A percentile compares a stretch with the other conserved stretches of the same genome.
Conservation (phyloP, 2,329 filamentous ascomycete species). For the Escovopsis sp. region DNA sequence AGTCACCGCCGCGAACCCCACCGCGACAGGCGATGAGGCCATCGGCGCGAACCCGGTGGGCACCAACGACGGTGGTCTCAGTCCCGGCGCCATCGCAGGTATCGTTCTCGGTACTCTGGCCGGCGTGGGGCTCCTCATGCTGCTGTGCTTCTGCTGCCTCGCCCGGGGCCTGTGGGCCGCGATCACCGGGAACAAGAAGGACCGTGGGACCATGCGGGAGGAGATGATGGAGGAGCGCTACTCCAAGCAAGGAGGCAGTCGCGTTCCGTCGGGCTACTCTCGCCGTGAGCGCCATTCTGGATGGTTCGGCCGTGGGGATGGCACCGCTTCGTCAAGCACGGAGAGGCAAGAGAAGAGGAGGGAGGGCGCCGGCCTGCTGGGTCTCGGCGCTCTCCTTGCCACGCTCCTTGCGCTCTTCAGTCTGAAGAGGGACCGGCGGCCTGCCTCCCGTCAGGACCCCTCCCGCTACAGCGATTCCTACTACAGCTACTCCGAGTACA, state of each 20-base stretch:
- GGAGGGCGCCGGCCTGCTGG: conserved; percentile 35
- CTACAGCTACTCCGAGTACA: conserved; percentile 34
- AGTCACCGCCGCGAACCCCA: conserved; percentile 26
- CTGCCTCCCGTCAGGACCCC: conserved; percentile 21
- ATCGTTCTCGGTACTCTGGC: conserved; percentile 62
- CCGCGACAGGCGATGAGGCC: conserved; percentile 26
- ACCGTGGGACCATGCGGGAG: conserved; percentile 20
- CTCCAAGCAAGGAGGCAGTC: conserved; percentile 28
- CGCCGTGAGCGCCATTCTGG: conserved; percentile 38
- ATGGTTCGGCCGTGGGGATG: conserved; percentile 39
- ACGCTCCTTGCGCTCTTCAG: conserved; percentile 39
- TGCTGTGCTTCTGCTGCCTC: conserved; percentile 63
- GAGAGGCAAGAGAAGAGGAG: conserved; percentile 35
- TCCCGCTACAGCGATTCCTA: conserved; percentile 37
- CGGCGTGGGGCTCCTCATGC: conserved; percentile 49
- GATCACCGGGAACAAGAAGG: conserved; percentile 39
- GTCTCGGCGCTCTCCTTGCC: conserved; percentile 34
- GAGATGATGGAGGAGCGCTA: conserved; percentile 50
- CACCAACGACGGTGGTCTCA: conserved; percentile 33
- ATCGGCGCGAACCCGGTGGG: conserved; percentile 22
- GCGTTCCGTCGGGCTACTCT: conserved; percentile 21
- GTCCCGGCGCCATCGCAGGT: conserved; percentile 60
- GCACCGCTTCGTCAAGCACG: conserved; percentile 22
- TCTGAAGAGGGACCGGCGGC: conserved; percentile 34
- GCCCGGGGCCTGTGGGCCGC: conserved; percentile 46